These are phyloP conservation scores for Leucaena leucocephala DNA, from an alignment of 306 rosid genomes.

Conservation along the genomic window DNA sequence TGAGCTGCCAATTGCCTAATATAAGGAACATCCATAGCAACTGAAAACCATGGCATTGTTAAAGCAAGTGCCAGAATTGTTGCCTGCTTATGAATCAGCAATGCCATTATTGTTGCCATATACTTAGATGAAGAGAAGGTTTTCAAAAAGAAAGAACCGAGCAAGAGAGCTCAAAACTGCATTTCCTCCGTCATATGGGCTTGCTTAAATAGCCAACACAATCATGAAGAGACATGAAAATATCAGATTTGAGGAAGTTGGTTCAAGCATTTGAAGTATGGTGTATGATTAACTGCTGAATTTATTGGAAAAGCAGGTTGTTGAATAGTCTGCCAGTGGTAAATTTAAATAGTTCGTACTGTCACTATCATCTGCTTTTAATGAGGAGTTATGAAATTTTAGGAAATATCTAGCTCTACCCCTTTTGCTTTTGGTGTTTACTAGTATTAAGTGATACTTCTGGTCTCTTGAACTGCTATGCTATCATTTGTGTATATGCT, in stretches of 20 bases:
- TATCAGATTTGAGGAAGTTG: not conserved
- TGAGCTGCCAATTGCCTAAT: slow-evolving; percentile 38
- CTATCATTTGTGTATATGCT: not conserved
- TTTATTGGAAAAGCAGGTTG: not conserved
- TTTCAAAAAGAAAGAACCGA: not conserved
- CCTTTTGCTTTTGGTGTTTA: not conserved
- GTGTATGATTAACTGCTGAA: slow-evolving; percentile 22
- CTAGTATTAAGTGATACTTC: not conserved
- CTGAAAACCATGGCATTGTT: slow-evolving; percentile 37
- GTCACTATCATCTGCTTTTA: not conserved
- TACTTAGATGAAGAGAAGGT: not conserved
- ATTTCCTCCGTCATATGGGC: not conserved
- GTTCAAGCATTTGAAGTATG: slow-evolving; percentile 26
- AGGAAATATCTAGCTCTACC: not conserved
- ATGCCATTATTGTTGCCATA: not conserved
- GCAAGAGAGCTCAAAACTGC: slow-evolving; percentile 1
- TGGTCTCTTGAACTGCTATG: not conserved
- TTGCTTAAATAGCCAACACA: slow-evolving; percentile 27
- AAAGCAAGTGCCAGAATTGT: slow-evolving; percentile 12
- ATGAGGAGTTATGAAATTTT: not conserved
- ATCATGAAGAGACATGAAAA: not conserved
- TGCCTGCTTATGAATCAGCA: not conserved
- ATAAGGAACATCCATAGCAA: slow-evolving; percentile 24
- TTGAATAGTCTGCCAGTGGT: not conserved
- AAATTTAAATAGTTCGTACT: not conserved